Conservation (phyloP, 2,329 filamentous ascomycete species). For the Neopestalotiopsis sp. region DNA sequence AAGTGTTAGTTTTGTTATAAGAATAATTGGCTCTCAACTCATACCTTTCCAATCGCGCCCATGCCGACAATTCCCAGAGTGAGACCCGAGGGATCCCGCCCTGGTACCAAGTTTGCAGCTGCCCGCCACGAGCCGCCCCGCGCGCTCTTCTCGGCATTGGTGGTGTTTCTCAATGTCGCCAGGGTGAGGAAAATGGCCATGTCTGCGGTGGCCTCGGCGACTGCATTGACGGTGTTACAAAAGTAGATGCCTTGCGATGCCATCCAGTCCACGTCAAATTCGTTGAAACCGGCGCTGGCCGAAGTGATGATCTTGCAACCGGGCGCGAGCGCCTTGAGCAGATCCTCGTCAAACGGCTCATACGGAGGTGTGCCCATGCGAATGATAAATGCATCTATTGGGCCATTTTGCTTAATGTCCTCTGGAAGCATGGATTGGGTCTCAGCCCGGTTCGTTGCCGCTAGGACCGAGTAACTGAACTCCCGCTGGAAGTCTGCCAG, state of each 20-base stretch:
- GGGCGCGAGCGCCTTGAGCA: constrained; percentile 46
- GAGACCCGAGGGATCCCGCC: constrained; percentile 48
- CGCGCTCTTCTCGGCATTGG: constrained; percentile 41
- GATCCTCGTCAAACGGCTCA: constrained; percentile 53
- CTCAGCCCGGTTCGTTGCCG: constrained; percentile 42
- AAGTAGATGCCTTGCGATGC: constrained; percentile 52
- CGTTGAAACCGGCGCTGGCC: constrained; percentile 53
- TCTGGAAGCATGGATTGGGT: constrained; percentile 42
- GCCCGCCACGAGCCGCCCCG: constrained; percentile 45
- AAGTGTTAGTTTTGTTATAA: neutral
- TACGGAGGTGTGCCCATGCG: constrained; percentile 55
- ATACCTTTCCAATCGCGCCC: constrained; percentile 51
- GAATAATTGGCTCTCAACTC: too few species aligned
- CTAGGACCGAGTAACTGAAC: constrained; percentile 46
- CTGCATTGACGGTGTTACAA: constrained; percentile 59
- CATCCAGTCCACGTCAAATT: constrained; percentile 51
- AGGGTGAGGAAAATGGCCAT: constrained; percentile 47
- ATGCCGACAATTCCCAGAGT: constrained; percentile 55
- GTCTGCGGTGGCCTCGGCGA: constrained; percentile 57
- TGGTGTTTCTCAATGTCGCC: constrained; percentile 50
- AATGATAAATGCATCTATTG: constrained; percentile 53
- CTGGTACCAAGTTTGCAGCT: constrained; percentile 36
- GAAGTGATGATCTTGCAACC: constrained; percentile 52
- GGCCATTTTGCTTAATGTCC: constrained; percentile 41
- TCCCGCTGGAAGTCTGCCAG: constrained; percentile 43